These are phyloP conservation scores for Penicillium sp. DNA, from an alignment of 2,329 filamentous ascomycete species.

Conservation along the genomic window DNA sequence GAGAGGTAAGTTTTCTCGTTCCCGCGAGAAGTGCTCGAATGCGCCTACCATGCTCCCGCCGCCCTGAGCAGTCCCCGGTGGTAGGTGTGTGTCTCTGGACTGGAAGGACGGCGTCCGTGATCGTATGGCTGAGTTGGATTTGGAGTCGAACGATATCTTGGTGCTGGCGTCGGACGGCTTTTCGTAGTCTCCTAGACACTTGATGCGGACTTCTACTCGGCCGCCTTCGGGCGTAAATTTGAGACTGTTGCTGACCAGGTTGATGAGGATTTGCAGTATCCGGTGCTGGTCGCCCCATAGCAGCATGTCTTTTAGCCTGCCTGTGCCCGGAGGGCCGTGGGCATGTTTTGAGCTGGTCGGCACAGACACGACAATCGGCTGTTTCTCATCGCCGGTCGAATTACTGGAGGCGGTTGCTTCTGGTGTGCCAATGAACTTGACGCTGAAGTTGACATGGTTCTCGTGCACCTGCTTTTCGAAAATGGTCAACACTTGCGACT, in stretches of 20 bases:
- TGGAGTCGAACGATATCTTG: slow-evolving; percentile 31
- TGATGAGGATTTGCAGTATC: slow-evolving; percentile 79
- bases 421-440: slow-evolving; percentile 63
- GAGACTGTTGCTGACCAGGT: slow-evolving; percentile 79
- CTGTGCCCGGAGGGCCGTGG: slow-evolving; percentile 62
- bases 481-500: slow-evolving; percentile 75
- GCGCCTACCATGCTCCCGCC: background rate
- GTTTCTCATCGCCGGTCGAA: slow-evolving; percentile 14
- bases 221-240: slow-evolving; percentile 83
- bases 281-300: slow-evolving; percentile 91
- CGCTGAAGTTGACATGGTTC: slow-evolving; percentile 67
- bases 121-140: slow-evolving; percentile 22
- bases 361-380: background rate
- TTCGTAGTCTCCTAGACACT: slow-evolving; percentile 50
- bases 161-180: slow-evolving; percentile 44
- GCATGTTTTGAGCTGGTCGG: slow-evolving; percentile 42
- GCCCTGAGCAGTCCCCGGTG: slow-evolving; percentile 16
- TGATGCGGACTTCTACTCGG: slow-evolving; percentile 70
- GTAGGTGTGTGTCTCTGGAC: slow-evolving; percentile 24
- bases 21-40: slow-evolving; percentile 5
- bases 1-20: slow-evolving; percentile 46
- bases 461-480: slow-evolving; percentile 88
- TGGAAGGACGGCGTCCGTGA: slow-evolving; percentile 11
- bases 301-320: slow-evolving; percentile 76
- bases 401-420: slow-evolving; percentile 16